These are phyloP conservation scores for Coemansia sp. DNA, from an alignment of 192 early-diverging fungal species.

Conservation along the genomic window DNA sequence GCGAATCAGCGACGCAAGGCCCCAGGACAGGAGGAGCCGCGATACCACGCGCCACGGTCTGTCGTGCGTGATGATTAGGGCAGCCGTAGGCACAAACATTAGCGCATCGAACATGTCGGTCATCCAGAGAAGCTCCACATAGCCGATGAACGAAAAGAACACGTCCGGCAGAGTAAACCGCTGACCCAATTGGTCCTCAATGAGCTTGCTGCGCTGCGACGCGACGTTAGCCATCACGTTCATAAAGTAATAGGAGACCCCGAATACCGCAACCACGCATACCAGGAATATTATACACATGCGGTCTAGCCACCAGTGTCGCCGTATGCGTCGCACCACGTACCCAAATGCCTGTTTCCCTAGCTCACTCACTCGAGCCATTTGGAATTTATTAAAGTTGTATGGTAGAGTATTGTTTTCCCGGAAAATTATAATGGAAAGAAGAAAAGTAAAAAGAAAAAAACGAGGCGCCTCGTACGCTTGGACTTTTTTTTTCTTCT, in stretches of 20 bases:
- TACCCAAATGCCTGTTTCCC: neutral
- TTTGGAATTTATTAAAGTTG: neutral
- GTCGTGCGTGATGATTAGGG: constrained; percentile 55
- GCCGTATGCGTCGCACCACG: constrained; percentile 34
- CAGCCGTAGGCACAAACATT: constrained; percentile 57
- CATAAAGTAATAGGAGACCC: constrained; percentile 57
- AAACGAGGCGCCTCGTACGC: neutral
- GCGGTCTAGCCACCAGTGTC: constrained; percentile 57
- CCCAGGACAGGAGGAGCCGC: constrained; percentile 56
- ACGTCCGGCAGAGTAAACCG: constrained; percentile 53
- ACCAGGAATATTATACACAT: constrained; percentile 33
- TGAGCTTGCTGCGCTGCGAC: constrained; percentile 55
- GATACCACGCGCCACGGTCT: constrained; percentile 59
- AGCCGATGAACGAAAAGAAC: constrained; percentile 60
- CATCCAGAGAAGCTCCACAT: constrained; percentile 56
- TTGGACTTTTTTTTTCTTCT: constrained; percentile 1
- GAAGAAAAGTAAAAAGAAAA: neutral
- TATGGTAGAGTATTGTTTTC: neutral
- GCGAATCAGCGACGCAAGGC: constrained; percentile 58
- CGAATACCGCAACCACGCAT: constrained; percentile 24
- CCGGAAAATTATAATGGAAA: neutral
- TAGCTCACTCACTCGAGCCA: constrained; percentile 11
- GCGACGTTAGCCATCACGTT: constrained; percentile 68
- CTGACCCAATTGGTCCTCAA: constrained; percentile 39
- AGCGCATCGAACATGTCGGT: constrained; percentile 64